Base-by-base conservation (phyloP, 352 stramenopile genomes). In the Phytophthora sansomeana region DNA sequence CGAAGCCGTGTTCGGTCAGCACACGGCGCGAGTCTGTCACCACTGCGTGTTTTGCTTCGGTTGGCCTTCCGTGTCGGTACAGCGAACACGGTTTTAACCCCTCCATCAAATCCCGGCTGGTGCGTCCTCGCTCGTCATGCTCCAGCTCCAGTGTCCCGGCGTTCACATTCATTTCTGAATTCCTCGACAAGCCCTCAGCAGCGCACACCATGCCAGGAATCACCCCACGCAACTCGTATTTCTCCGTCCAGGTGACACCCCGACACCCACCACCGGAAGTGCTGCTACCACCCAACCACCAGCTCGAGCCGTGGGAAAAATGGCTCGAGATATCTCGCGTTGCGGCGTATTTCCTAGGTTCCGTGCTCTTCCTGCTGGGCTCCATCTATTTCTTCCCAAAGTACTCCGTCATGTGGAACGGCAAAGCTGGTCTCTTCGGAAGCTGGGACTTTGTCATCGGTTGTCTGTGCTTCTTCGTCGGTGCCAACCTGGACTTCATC, bases 301-400 rank as follows among this genome's bases (percentile, higher is more conserved):
- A 69, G 8, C 62, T 78, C n/a, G 69, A 56, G 17, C 44, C 41
- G 2, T 81, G 74, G 74, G 78, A 87, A 49, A 85, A 89, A 50
- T 67, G 71, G 33, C 76, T 86, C 46, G 74, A 90, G 59, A 71
- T 91, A 30, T 53, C 56, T 30, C 81, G 83, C 50, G 76, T 87
- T 28, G 44, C 78, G n/a, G 53, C 54, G 24, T 95, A 88, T 69
- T 80, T 90, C 48, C 41, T 87, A 30, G 84, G 87, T 48, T 91
- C 83, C 19, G n/a, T 86, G 58, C 75, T 92, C 55, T 95, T 95
- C 75, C 69, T 93, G 21, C 26, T 85, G 35, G 87, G 87, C 59
- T 95, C 87, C 57, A 86, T 93, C 61, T 86, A 87, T 57, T 95
- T 85, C 73, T 95, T 91, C 72, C 87, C 87, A 17, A 75, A 92